Conservation (phyloP, 2,329 filamentous ascomycete genomes). For the Colletotrichum nymphaeae region DNA sequence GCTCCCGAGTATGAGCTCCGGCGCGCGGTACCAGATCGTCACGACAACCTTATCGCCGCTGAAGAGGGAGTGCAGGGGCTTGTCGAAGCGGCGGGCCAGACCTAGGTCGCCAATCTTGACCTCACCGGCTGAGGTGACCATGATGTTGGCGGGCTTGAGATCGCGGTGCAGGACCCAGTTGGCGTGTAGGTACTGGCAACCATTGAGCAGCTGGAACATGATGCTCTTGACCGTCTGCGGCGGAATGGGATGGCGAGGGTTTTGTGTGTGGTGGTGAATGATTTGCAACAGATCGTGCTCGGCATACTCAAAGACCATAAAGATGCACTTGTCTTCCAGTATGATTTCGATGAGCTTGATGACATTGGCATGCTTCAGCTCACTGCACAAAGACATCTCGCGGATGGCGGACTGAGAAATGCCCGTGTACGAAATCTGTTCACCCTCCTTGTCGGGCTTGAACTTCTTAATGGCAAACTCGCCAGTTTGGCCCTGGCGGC, state of each 20-base stretch:
- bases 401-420: constrained; percentile 97
- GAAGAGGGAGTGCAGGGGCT: constrained; percentile 91
- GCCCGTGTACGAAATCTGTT: constrained; percentile 93
- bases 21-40: constrained; percentile 98
- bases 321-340: constrained; percentile 98
- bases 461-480: constrained; percentile 99
- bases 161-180: constrained; percentile 99
- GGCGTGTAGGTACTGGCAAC: constrained; percentile 91
- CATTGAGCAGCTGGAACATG: constrained; percentile 95
- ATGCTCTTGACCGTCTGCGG: constrained; percentile 91
- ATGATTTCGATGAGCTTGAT: constrained; percentile 95
- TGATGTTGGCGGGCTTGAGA: constrained; percentile 97
- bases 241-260: constrained; percentile 88
- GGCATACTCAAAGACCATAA: constrained; percentile 99
- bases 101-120: constrained; percentile 97
- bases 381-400: constrained; percentile 96
- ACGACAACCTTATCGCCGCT: constrained; percentile 98
- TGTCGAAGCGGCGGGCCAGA: constrained; percentile 91
- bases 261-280: constrained; percentile 96
- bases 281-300: constrained; percentile 98
- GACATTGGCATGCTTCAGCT: constrained; percentile 88
- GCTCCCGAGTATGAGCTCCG: constrained; percentile 90
- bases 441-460: constrained; percentile 98
- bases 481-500: constrained; percentile 77
- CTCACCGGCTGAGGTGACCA: constrained; percentile 90